Base-by-base conservation (phyloP, 1,139 yeast species). In the Candida sanyaensis region DNA sequence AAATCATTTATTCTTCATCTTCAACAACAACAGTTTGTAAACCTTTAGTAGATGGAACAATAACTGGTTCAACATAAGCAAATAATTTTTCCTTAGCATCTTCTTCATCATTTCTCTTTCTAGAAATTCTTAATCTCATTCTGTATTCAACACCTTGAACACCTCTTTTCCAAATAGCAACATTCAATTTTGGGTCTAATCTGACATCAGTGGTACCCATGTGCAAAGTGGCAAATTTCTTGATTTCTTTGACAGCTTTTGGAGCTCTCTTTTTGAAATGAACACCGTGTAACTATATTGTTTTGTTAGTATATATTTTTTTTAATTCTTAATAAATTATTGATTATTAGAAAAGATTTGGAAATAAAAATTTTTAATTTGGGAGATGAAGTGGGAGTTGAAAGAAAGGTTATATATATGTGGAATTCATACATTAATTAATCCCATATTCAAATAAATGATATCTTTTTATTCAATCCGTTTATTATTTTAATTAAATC, bases 251-350 rank as follows among this genome's bases (percentile, higher is more conserved):
- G 81, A 93, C 95, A 68, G 99, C 99, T 77, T 83, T 88, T 81
- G 99, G 99, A 73, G 99, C 99, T 84, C 98, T 90, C 90, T 89
- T 89, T 87, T 93, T 95, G 96, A 93, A 93, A 80, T 90, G 87
- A 68, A 86, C 92, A 84, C 99, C 98, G 80, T 88, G 96, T 76
- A 90, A 88, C 95, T 87, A 69, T n/a, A n/a, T n/a, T n/a, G n/a
- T n/a, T n/a, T 12, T 6, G 54, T 53, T 53, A 53, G 55, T 53
- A 53, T 30, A 26, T n/a, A n/a, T n/a, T n/a, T n/a, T n/a, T 8
- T 33, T 31, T 24, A 7, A 34, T 33, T 26, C 21, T 17, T 2
- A 17, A 17, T 17, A n/a, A n/a, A n/a, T n/a, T n/a, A n/a, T 17
- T 17, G 21, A 17, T 17, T 17, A 17, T 17, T 17, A 17, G 3